Evolutionary conservation across 75 land plant species (phyloP).

Genomic region (Chamaecyparis obtusa): DNA sequence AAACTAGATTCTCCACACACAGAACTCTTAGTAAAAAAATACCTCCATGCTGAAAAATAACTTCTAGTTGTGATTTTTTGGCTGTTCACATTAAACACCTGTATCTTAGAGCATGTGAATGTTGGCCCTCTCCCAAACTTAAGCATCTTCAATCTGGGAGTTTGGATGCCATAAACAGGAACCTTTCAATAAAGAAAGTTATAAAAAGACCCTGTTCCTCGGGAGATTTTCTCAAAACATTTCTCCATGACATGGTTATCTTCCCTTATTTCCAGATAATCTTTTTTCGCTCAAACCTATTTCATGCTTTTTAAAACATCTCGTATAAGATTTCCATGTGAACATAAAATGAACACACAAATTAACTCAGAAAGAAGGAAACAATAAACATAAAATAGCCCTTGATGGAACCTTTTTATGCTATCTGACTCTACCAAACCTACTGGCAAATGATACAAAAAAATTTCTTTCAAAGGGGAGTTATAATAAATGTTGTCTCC

Average conservation of each 20-base stretch:
- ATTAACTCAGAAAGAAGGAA: background rate
- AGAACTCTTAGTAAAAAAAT: background rate
- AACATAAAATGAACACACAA: background rate
- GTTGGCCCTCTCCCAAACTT: background rate
- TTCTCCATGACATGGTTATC: no score
- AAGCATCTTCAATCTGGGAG: background rate
- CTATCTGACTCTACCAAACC: background rate
- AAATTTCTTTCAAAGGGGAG: background rate
- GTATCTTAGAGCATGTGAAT: background rate
- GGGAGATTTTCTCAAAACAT: no score
- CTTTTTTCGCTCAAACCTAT: no score
- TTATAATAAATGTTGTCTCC: background rate
- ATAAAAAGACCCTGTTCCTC: no score
- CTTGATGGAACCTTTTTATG: background rate
- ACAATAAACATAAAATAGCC: background rate
- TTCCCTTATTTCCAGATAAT: background rate
- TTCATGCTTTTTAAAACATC: no score
- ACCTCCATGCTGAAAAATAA: background rate
- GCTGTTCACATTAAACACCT: background rate
- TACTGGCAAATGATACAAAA: background rate
- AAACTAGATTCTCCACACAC: background rate
- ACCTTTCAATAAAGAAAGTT: no score
- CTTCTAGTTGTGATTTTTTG: no score
- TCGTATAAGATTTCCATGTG: no score
- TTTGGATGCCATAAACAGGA: no score